phyloP scores from a whole-genome alignment of 331 rosid species.

The Pyrus hybrid region DNA sequence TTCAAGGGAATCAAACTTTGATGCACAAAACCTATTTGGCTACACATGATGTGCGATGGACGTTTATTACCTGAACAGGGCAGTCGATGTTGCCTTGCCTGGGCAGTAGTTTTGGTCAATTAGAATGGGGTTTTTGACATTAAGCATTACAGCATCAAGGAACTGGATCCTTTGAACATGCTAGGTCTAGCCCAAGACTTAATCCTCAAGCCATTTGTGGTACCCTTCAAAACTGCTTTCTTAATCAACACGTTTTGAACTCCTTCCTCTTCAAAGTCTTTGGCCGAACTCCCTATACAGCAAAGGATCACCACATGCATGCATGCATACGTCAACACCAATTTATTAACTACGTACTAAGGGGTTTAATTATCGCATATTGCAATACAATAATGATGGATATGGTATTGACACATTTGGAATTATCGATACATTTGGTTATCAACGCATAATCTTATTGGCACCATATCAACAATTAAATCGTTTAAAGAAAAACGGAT shows the following conservation, averaged over 20 bases:
- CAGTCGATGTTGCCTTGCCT: slow-evolving; percentile 4
- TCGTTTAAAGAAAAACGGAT: too few relatives aligned
- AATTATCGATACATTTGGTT: too few relatives aligned
- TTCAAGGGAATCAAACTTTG: too few relatives aligned
- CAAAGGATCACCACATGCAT: slow-evolving; percentile 4
- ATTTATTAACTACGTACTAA: not conserved
- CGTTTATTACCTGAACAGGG: slow-evolving; percentile 23
- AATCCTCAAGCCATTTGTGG: slow-evolving; percentile 35
- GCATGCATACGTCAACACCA: slow-evolving; percentile 9
- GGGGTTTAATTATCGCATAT: too few relatives aligned
- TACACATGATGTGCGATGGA: too few relatives aligned
- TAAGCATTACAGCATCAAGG: slow-evolving; percentile 34
- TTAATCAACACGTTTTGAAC: slow-evolving; percentile 45
- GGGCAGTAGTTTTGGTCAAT: slow-evolving; percentile 55
- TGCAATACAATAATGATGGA: too few relatives aligned
- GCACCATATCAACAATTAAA: too few relatives aligned
- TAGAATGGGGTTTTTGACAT: slow-evolving; percentile 40
- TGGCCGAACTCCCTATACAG: slow-evolving; percentile 51
- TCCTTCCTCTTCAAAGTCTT: slow-evolving; percentile 31
- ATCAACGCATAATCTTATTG: too few relatives aligned
- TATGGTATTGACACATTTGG: too few relatives aligned
- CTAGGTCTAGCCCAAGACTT: slow-evolving; percentile 42
- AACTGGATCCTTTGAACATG: slow-evolving; percentile 26
- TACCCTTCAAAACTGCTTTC: slow-evolving; percentile 14
- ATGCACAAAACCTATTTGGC: too few relatives aligned